Evolutionary conservation across 352 stramenopile genomes (phyloP), one percentile per base, ranked within the genome.

Genomic region (Phytophthora cajani): DNA sequence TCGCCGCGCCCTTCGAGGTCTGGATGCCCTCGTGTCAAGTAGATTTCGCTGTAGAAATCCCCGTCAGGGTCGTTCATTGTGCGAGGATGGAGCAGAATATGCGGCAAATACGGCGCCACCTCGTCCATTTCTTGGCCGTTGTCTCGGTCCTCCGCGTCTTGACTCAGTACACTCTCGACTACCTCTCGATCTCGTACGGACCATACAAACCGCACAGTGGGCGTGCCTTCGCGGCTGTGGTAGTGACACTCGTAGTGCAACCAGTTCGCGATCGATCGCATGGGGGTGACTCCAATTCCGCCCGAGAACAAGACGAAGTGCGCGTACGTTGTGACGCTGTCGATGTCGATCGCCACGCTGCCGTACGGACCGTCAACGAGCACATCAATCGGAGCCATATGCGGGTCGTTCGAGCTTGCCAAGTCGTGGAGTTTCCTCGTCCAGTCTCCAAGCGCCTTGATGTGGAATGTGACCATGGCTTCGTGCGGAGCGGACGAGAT

Each of bases 401-500:
- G 38, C 6, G 56, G 40, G 16, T 62, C 56, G 4, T 10, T 53
- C 5, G 36, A 36, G 17, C 42, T 55, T 19, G 57, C 42, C n/a
- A 80, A 11, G 10, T 71, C 27, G 5, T 73, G 54, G 2, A 91
- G 71, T 38, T 71, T 69, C 11, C 58, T 70, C 21, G 80, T 91
- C 84, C 84, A 90, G 46, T 91, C 78, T 1, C 84, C 84, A 0
- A 78, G 32, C 5, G 64, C 61, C 32, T 76, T 78, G 59, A 93
- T 80, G 60, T 88, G 81, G 49, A 93, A 75, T 3, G 65, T 82
- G 25, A 88, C 69, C 67, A 80, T 67, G 44, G 71, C 38, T 80
- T 93, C 79, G 21, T 78, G 64, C 0, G 86, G 85, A 8, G 81
- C 78, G 16, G 77, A 91, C 2, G 81, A 88, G 33, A 96, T 81